phyloP scores from a whole-genome alignment of 2,329 filamentous ascomycete genomes.

The Ceratocystis alfenasii region DNA sequence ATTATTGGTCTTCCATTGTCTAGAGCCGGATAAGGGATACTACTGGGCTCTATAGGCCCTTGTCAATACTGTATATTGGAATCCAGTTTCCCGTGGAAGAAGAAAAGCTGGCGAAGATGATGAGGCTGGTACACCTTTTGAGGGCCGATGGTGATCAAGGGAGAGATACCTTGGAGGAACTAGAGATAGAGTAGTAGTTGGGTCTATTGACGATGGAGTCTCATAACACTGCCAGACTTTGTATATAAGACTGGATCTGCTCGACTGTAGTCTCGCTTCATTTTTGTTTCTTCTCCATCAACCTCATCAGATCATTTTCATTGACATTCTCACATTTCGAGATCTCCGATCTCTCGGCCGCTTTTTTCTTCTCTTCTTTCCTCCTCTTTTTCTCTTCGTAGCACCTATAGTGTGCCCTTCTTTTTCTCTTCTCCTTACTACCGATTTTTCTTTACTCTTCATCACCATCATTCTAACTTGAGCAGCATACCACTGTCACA shows the following conservation, averaged over 20 bases:
- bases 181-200: background rate
- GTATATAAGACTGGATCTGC: background rate
- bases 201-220: background rate
- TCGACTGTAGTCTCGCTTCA: background rate
- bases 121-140: background rate
- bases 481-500: background rate
- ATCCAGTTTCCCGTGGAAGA: background rate
- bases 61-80: background rate
- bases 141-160: background rate
- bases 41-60: background rate
- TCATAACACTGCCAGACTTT: background rate
- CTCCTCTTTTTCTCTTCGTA: constrained; percentile 14
- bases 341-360: constrained; percentile 12
- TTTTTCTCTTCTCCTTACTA: constrained; percentile 9
- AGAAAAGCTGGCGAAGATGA: background rate
- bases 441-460: constrained; percentile 11
- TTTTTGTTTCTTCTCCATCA: constrained; percentile 7
- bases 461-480: background rate
- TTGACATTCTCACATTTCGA: constrained; percentile 7
- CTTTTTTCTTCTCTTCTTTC: constrained; percentile 3
- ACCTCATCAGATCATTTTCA: background rate
- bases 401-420: constrained; percentile 11
- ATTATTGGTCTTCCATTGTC: constrained; percentile 6
- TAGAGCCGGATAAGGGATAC: background rate
- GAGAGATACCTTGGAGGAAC: background rate